A percentile compares a stretch with the other conserved stretches of the same genome.
Evolutionary conservation across 345 rosid species (phyloP).

Genomic region (Camelina laxa): DNA sequence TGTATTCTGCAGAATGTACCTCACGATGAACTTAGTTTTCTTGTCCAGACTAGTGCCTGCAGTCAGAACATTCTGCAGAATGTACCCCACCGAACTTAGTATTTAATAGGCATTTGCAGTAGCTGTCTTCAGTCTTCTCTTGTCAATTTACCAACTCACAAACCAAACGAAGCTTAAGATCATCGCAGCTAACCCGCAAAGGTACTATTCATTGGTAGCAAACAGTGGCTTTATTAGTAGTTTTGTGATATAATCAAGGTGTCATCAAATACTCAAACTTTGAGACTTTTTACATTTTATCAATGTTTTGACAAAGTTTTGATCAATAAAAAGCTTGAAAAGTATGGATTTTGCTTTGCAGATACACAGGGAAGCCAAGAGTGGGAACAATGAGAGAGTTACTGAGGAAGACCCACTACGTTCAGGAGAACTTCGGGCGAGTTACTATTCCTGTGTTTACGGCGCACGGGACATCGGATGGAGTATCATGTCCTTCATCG

Average conservation of each 20-base stretch:
- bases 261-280: constrained; percentile 3
- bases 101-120: too few relatives aligned
- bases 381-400: constrained; percentile 98
- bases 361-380: constrained; percentile 84
- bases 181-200: constrained; percentile 80
- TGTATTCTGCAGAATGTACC: too few relatives aligned
- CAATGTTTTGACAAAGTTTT: too few relatives aligned
- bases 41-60: too few relatives aligned
- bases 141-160: neutral
- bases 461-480: constrained; percentile 82
- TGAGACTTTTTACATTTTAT: neutral
- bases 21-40: too few relatives aligned
- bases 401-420: constrained; percentile 66
- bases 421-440: constrained; percentile 71
- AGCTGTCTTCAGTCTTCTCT: too few relatives aligned
- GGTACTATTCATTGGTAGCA: constrained; percentile 67
- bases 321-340: neutral
- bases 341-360: constrained; percentile 1
- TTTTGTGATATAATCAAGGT: neutral
- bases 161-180: constrained; percentile 67
- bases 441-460: constrained; percentile 74
- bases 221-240: neutral
- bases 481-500: constrained; percentile 74
- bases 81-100: too few relatives aligned
- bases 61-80: too few relatives aligned